Evolutionary conservation across 225 moss, liverwort and hornwort genomes (phyloP).

Genomic region (Pleurozium schreberi): DNA sequence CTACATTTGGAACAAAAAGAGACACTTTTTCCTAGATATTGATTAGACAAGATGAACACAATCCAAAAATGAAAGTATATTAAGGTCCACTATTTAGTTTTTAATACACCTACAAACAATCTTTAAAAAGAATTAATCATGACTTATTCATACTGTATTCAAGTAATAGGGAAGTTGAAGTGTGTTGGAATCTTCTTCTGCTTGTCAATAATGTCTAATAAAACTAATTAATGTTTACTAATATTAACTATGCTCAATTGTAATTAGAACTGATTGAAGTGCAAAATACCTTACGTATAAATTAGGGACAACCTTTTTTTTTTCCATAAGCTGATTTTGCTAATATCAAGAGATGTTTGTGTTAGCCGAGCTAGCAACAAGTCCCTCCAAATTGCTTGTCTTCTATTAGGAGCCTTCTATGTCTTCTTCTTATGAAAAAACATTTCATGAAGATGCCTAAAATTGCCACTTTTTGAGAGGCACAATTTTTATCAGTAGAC

Average conservation of each 20-base stretch:
- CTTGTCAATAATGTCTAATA: background rate
- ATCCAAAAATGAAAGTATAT: background rate
- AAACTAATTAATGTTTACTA: background rate
- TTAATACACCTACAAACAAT: background rate
- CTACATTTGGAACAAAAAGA: background rate
- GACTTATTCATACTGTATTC: rapidly evolving
- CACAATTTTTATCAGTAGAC: background rate
- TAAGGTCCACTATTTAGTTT: rapidly evolving
- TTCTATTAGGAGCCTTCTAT: rapidly evolving
- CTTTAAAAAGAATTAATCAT: background rate
- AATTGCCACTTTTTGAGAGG: background rate
- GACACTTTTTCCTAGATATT: no score
- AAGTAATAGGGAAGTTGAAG: background rate
- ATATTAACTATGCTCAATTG: background rate
- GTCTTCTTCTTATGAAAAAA: background rate
- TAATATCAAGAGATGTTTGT: rapidly evolving
- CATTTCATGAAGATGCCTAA: rapidly evolving
- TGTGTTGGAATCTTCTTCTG: background rate
- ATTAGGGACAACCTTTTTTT: background rate
- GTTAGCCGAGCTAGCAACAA: background rate
- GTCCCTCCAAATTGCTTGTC: no score
- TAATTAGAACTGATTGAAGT: background rate
- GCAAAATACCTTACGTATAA: background rate
- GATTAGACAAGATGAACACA: background rate
- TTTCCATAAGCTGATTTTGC: background rate